These are phyloP conservation scores for Macroventuria anomochaeta DNA, from an alignment of 2,329 filamentous ascomycete species.

Conservation along the genomic window DNA sequence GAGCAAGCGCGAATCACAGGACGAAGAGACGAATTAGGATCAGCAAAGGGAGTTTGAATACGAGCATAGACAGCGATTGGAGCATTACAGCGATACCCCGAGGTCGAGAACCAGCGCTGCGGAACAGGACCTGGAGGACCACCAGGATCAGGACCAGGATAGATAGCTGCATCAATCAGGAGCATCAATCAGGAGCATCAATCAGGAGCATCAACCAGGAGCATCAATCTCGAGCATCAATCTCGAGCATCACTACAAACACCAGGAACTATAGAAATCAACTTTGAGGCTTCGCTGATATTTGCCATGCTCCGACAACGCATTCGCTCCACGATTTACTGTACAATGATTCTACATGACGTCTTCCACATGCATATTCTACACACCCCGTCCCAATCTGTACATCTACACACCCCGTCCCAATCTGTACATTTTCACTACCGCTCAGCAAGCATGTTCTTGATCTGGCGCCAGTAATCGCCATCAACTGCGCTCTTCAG, in stretches of 20 bases:
- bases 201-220: background rate
- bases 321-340: background rate
- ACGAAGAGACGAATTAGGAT: background rate
- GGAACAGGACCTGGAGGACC: background rate
- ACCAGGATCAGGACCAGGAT: background rate
- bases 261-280: no score
- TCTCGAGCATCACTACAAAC: no score
- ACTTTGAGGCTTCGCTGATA: conserved; percentile 1
- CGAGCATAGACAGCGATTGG: conserved; percentile 1
- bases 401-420: background rate
- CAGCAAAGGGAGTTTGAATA: background rate
- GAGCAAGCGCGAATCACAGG: background rate
- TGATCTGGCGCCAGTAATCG: conserved; percentile 76
- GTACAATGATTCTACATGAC: conserved; percentile 18
- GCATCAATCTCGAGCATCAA: background rate
- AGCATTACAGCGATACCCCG: conserved; percentile 16
- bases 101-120: background rate
- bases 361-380: conserved; percentile 10
- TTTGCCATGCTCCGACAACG: conserved; percentile 1
- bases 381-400: background rate
- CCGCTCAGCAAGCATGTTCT: conserved; percentile 83
- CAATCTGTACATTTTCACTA: conserved; percentile 50
- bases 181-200: background rate
- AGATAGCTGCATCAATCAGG: background rate
- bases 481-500: conserved; percentile 69